Percentiles rank a stretch among this genome's conserved stretches.
Evolutionary conservation across 352 stramenopile genomes (phyloP).

Genomic region (Pythium periplocum): DNA sequence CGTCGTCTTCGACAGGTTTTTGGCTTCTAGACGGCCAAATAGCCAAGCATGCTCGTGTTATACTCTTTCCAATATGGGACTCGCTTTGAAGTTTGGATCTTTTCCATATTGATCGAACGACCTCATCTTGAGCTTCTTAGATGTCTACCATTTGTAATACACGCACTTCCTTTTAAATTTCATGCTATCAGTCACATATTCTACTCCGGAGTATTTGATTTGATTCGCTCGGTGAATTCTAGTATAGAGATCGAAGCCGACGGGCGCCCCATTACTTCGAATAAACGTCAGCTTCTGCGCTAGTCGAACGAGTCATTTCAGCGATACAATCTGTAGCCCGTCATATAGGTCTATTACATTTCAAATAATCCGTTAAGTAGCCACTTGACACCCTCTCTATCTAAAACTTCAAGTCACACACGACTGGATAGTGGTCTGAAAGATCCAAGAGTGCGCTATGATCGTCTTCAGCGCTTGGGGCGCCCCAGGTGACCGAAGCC

Average conservation of each 20-base stretch:
- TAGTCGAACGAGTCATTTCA: too few relatives aligned
- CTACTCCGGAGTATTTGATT: too few relatives aligned
- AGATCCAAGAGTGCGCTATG: constrained; percentile 44
- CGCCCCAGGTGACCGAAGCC: constrained; percentile 33
- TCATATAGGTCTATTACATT: too few relatives aligned
- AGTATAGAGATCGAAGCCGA: too few relatives aligned
- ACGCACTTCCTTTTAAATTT: neutral
- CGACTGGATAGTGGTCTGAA: constrained; percentile 66
- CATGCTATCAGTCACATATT: neutral
- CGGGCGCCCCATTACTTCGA: neutral
- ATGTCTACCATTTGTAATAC: neutral
- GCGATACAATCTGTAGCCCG: too few relatives aligned
- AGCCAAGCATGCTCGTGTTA: neutral
- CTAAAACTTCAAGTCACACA: constrained; percentile 53
- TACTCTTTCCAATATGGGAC: neutral
- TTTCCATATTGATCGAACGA: neutral
- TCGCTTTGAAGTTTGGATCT: neutral
- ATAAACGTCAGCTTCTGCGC: too few relatives aligned
- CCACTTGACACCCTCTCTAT: neutral
- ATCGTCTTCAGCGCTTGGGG: constrained; percentile 2
- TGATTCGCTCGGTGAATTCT: too few relatives aligned
- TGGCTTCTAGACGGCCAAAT: too few relatives aligned
- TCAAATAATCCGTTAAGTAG: neutral
- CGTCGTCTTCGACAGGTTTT: too few relatives aligned
- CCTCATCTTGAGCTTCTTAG: neutral